Conservation (phyloP, 2,329 filamentous ascomycete species). For the Trematosphaeria pertusa region DNA sequence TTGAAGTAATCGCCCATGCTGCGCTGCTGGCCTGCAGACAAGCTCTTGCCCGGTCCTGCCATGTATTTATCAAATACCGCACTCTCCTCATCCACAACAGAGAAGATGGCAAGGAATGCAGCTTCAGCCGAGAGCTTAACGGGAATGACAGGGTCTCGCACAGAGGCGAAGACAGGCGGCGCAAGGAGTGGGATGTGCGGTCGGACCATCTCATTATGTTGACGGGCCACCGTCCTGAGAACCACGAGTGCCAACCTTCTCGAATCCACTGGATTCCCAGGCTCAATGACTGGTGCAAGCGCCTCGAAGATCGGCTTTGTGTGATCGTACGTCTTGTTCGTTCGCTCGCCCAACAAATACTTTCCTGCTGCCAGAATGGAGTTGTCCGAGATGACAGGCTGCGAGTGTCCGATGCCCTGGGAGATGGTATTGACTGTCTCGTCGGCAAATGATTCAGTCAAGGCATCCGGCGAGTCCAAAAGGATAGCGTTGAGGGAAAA, state of each 20-base stretch:
- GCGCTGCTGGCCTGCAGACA: conserved; percentile 77
- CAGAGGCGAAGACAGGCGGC: conserved; percentile 83
- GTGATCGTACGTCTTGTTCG: conserved; percentile 74
- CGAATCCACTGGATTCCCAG: conserved; percentile 80
- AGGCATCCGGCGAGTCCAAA: conserved; percentile 74
- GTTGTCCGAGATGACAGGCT: conserved; percentile 83
- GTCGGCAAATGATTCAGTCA: conserved; percentile 73
- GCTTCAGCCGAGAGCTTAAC: conserved; percentile 95
- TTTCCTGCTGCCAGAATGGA: conserved; percentile 90
- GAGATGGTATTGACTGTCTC: conserved; percentile 80
- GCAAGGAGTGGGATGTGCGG: conserved; percentile 83
- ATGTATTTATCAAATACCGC: conserved; percentile 93
- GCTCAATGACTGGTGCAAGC: conserved; percentile 75
- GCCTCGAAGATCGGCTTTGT: conserved; percentile 82
- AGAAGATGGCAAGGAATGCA: conserved; percentile 89
- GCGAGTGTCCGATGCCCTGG: conserved; percentile 77
- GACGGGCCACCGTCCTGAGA: conserved; percentile 81
- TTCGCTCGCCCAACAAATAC: conserved; percentile 74
- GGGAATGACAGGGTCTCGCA: conserved; percentile 90
- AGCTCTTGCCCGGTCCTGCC: conserved; percentile 66
- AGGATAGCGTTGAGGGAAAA: conserved; percentile 89
- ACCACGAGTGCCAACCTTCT: conserved; percentile 87
- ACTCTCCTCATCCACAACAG: conserved; percentile 84
- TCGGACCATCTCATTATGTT: conserved; percentile 79
- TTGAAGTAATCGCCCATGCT: conserved; percentile 98